A percentile compares a stretch with the other conserved stretches of the same genome.
These are phyloP conservation scores for Sisymbrium irio DNA, from an alignment of 345 rosid species.

Conservation along the genomic window DNA sequence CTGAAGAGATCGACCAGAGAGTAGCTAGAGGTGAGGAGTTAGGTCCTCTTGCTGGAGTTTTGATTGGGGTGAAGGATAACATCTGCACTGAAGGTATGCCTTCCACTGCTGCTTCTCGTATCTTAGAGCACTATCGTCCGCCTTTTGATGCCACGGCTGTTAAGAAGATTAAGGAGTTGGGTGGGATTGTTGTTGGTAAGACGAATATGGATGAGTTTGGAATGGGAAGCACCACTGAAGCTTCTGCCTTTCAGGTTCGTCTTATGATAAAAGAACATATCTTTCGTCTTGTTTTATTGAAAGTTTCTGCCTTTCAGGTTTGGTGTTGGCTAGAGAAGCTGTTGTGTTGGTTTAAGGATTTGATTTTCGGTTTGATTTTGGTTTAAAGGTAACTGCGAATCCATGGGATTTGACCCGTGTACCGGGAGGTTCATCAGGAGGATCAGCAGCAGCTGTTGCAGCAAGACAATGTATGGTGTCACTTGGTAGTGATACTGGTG, in stretches of 20 bases:
- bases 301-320: too few species aligned
- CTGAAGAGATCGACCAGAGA: slow-evolving; percentile 49
- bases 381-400: slow-evolving; percentile 69
- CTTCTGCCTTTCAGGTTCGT: slow-evolving; percentile 79
- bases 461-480: slow-evolving; percentile 87
- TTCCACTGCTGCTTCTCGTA: slow-evolving; percentile 77
- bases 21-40: slow-evolving; percentile 53
- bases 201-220: slow-evolving; percentile 95
- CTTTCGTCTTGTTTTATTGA: background rate
- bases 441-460: slow-evolving; percentile 95
- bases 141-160: slow-evolving; percentile 86
- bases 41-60: slow-evolving; percentile 77
- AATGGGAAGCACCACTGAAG: slow-evolving; percentile 91
- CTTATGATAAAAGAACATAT: background rate
- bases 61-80: slow-evolving; percentile 82
- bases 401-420: slow-evolving; percentile 94
- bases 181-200: slow-evolving; percentile 82
- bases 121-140: slow-evolving; percentile 63
- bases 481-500: slow-evolving; percentile 98
- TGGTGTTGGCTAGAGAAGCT: too few species aligned
- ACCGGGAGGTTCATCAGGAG: slow-evolving; percentile 96
- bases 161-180: slow-evolving; percentile 58
- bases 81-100: slow-evolving; percentile 89
- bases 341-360: slow-evolving; percentile 7
- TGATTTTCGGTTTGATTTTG: slow-evolving; percentile 29